Evolutionary conservation across 805 yeast species (phyloP), one percentile per base, ranked within the genome.

Genomic region (Candida cerambycidarum): DNA sequence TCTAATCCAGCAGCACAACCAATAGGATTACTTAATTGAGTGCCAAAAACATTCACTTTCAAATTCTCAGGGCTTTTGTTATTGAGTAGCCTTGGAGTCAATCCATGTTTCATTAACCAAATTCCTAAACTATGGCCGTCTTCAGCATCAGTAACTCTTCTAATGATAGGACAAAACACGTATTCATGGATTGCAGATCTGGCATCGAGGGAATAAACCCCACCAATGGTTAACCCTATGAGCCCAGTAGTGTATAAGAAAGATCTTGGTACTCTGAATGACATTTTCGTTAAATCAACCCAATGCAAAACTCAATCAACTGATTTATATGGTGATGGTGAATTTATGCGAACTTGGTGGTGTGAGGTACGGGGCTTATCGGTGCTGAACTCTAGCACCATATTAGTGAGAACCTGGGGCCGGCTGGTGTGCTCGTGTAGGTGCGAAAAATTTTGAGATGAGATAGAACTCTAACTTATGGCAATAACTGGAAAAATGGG

Each of bases 1-100:
- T 92, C 98, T 50, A 92, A 76, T 10, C 98, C 98, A 18, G 98
- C 98, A 38, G 98, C 97, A 54, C 90, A 75, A 11, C 97, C 97
- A 38, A 92, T 71, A 17, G 98, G 97, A 43, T 83, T 82, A 15
- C 75, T 73, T 58, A 92, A 66, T 42, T 71, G 75, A n/a, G 63
- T 64, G 7, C 88, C 89, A 59, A 87, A 86, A 0, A 83, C 83
- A 31, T 73, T 60, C 15, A 83, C 89, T 12, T 75, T 66, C 48
- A 87, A 69, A 3, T 66, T 61, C n/a, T 58, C 61, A 31, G 55
- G 58, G 45, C 77, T 80, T 44, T 73, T 78, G 25, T 67, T 61
- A 46, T 81, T 85, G 37, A 71, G 71, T 41, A 84, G 67, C 44
- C 72, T 70, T 24, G 96, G 96, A 8, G 76, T 61, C 4, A 87